Base-by-base conservation (phyloP, 768 basidiomycete species). In the Leccinellum rugosiceps region DNA sequence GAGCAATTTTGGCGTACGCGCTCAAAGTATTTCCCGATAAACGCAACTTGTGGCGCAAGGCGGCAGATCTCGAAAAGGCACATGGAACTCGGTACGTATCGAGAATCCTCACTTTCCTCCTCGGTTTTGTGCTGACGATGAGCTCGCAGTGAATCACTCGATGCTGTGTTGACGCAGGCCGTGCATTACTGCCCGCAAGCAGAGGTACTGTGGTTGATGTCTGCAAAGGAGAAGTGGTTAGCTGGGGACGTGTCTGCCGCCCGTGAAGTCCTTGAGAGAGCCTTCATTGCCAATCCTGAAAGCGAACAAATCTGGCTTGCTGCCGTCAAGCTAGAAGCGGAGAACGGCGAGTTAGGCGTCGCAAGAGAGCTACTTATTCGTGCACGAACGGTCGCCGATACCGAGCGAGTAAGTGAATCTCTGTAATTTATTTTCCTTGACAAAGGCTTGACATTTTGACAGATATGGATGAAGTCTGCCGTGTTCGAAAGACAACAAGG, bases 381-480 rank as follows among this genome's bases (percentile, higher is more conserved):
- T 59, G 97, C 96, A 13, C 78, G 96, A 58, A 88, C 84, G 17
- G 91, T 95, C 13, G 94, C 95, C 0, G 91, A 93, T 65, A 98
- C 96, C 1, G 88, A 96, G 63, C 77, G 94, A 72, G 94, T 93
- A 62, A 65, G 86, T 75, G 9, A 7, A 30, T 23, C 28, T 7
- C 26, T 10, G n/a, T n/a, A 38, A 5, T 14, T 21, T 31, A 19
- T 21, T 2, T 7, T 19, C 23, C 10, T 25, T 19, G 38, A 35
- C 41, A 21, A 1, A 2, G n/a, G n/a, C 28, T 43, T 46, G 9
- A 47, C 52, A 35, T 23, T 26, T 23, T 6, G 7, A 9, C 66
- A 96, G 94, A 98, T 99, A 52, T 99, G 96, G 97, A 94, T 98
- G 94, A 98, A 99, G 71, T 94, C 92, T 1, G 94, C 92, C 2